Evolutionary conservation across 1,284 basidiomycete species (phyloP).

Genomic region (Schizopora paradoxa): DNA sequence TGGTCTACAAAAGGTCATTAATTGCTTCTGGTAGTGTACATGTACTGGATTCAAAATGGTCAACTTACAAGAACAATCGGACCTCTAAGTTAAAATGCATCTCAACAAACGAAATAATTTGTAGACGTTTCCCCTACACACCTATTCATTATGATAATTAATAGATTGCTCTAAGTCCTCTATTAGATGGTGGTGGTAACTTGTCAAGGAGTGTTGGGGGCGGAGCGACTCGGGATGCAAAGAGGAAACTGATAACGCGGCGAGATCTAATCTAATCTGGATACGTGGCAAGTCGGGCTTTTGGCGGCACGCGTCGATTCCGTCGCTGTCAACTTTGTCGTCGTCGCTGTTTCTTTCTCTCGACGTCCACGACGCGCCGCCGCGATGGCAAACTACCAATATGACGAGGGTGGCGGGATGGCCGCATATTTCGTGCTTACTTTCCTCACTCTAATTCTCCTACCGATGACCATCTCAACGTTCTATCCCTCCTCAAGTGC

Average conservation of each 20-base stretch:
- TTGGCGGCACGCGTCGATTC: too few species aligned
- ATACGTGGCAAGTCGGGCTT: too few species aligned
- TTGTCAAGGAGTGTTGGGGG: too few species aligned
- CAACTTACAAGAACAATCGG: constrained; percentile 12
- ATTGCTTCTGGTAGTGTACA: neutral
- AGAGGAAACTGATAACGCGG: too few species aligned
- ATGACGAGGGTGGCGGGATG: constrained; percentile 87
- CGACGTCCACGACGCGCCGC: constrained; percentile 7
- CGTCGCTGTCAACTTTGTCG: too few species aligned
- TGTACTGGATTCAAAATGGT: too few species aligned
- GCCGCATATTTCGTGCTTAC: constrained; percentile 87
- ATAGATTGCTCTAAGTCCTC: too few species aligned
- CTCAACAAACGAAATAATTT: neutral
- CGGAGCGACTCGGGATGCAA: too few species aligned
- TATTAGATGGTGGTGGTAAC: too few species aligned
- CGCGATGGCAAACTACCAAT: constrained; percentile 73
- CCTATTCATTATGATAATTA: constrained; percentile 12
- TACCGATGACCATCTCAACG: constrained; percentile 64
- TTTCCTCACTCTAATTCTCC: constrained; percentile 73
- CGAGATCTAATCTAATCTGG: too few species aligned
- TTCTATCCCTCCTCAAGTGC: constrained; percentile 37
- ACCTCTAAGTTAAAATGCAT: constrained; percentile 10
- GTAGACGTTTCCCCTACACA: neutral
- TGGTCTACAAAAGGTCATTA: constrained; percentile 21
- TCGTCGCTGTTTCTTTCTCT: too few species aligned